Conservation (phyloP, 352 stramenopile species). For the Globisporangium lucens region DNA sequence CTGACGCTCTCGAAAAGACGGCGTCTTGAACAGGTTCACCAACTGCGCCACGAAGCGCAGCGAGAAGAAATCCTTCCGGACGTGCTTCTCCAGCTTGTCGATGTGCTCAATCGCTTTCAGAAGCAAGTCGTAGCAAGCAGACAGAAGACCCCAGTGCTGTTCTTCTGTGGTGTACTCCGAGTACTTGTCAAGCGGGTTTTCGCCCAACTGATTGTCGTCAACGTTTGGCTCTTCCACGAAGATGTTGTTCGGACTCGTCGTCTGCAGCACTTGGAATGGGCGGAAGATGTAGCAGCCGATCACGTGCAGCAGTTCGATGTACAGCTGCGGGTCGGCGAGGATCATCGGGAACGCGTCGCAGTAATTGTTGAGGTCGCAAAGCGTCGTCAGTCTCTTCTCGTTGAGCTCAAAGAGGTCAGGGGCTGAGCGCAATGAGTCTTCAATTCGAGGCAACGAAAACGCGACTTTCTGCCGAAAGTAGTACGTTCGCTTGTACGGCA, state of each 20-base stretch:
- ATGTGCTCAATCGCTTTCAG: conserved; percentile 87
- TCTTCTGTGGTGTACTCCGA: conserved; percentile 83
- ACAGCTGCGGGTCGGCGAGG: conserved; percentile 75
- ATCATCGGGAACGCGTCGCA: conserved; percentile 83
- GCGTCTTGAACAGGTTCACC: conserved; percentile 83
- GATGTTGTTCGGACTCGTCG: conserved; percentile 63
- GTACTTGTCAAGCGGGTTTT: conserved; percentile 83
- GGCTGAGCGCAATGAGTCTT: conserved; percentile 38
- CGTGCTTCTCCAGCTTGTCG: conserved; percentile 86
- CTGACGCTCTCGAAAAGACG: conserved; percentile 85
- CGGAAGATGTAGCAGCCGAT: conserved; percentile 84
- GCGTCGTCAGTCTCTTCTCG: conserved; percentile 75
- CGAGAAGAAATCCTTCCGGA: conserved; percentile 84
- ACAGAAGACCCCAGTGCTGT: conserved; percentile 78
- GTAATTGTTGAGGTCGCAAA: conserved; percentile 85
- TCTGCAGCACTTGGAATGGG: conserved; percentile 52
- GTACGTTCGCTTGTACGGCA: conserved; percentile 81
- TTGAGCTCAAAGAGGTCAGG: conserved; percentile 84
- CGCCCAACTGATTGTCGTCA: conserved; percentile 48
- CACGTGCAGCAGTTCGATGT: conserved; percentile 75
- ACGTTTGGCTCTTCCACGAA: conserved; percentile 80
- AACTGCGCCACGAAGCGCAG: conserved; percentile 79
- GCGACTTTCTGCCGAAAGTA: conserved; percentile 86
- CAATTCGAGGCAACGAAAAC: conserved; percentile 66
- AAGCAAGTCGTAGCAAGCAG: conserved; percentile 77